Percentiles rank a stretch among this genome's conserved stretches.
Evolutionary conservation across 495 filamentous ascomycete species (phyloP).

Genomic region (Tuber umbilicatum): DNA sequence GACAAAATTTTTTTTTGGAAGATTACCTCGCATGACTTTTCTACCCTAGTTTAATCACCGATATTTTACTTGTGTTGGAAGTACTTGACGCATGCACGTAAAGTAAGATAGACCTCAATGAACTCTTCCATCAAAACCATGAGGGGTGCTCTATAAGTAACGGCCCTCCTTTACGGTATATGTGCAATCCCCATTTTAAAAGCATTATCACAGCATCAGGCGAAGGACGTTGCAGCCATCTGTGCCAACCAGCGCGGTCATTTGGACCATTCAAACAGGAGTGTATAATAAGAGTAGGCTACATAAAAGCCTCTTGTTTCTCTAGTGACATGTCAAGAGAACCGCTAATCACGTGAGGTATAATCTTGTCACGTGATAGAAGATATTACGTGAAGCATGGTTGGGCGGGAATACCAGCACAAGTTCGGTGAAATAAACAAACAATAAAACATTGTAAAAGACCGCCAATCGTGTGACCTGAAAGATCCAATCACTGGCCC

Average conservation of each 20-base stretch:
- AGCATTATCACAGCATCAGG: background rate
- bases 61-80: too few relatives aligned
- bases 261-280: background rate
- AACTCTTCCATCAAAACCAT: too few relatives aligned
- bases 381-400: background rate
- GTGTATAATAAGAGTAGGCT: background rate
- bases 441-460: background rate
- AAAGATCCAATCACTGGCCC: background rate
- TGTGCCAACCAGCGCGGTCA: background rate
- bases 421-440: background rate
- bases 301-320: background rate
- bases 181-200: background rate
- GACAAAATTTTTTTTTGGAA: too few relatives aligned
- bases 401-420: background rate
- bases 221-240: background rate
- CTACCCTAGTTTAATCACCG: too few relatives aligned
- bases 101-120: background rate
- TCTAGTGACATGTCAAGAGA: background rate
- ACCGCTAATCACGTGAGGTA: background rate
- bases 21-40: too few relatives aligned
- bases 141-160: background rate
- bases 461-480: background rate
- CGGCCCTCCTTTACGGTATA: background rate
- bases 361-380: background rate
- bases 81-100: background rate